These are phyloP conservation scores for Dactylonectria estremocensis DNA, from an alignment of 2,329 filamentous ascomycete genomes.

Conservation along the genomic window DNA sequence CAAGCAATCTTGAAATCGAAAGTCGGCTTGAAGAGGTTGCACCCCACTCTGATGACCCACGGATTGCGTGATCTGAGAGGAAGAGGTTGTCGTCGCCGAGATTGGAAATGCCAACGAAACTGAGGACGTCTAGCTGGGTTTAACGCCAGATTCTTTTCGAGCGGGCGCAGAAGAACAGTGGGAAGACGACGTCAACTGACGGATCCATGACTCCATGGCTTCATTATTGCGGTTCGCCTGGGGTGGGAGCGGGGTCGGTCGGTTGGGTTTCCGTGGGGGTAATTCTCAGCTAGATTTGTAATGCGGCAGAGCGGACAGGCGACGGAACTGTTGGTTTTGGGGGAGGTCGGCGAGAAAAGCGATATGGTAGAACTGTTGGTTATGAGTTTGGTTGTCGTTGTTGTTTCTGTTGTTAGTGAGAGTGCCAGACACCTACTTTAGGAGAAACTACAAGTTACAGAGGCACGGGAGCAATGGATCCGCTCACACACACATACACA, in stretches of 20 bases:
- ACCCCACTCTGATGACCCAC: neutral
- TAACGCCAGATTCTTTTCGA: neutral
- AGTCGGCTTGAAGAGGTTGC: neutral
- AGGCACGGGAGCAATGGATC: neutral
- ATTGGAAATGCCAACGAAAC: neutral
- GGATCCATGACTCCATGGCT: conserved; percentile 20
- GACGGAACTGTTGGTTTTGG: neutral
- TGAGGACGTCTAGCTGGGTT: neutral
- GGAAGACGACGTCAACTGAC: conserved; percentile 20
- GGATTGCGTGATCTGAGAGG: neutral
- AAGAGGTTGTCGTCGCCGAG: neutral
- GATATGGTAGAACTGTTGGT: neutral
- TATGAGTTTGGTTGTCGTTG: neutral
- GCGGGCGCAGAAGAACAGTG: conserved; percentile 8
- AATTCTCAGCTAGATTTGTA: conserved; percentile 27
- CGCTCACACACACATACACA: neutral
- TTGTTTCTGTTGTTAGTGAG: neutral
- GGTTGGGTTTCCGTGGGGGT: conserved; percentile 27
- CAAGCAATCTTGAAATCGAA: neutral
- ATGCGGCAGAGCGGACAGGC: conserved; percentile 14
- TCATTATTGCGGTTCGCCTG: conserved; percentile 12
- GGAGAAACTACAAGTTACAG: neutral
- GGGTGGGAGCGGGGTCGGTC: conserved; percentile 22
- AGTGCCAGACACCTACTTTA: neutral
- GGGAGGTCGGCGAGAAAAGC: neutral